These are phyloP conservation scores for Tuber indicum DNA, from an alignment of 495 filamentous ascomycete genomes.

Conservation along the genomic window DNA sequence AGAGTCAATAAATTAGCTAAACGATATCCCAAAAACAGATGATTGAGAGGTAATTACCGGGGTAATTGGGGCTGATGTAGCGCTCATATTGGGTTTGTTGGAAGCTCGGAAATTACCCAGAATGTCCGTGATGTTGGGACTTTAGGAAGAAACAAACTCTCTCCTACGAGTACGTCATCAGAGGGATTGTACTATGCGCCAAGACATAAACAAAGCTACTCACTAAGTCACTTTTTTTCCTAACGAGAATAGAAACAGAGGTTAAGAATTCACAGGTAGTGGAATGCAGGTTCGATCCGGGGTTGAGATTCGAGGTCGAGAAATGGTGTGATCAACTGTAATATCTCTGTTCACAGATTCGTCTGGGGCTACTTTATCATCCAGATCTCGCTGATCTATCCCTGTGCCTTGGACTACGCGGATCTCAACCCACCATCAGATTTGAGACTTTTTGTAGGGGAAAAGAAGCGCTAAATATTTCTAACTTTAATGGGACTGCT, in stretches of 20 bases:
- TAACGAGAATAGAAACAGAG: neutral
- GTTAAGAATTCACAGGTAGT: neutral
- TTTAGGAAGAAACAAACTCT: neutral
- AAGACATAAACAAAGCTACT: neutral
- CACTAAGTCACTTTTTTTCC: neutral
- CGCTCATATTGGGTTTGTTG: slow-evolving; percentile 18
- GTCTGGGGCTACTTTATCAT: neutral
- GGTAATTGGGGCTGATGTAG: slow-evolving; percentile 29
- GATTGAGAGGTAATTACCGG: slow-evolving; percentile 7
- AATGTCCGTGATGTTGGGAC: neutral
- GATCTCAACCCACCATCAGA: neutral
- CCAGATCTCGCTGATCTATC: neutral
- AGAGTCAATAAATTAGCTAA: slow-evolving; percentile 1
- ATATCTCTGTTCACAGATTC: neutral
- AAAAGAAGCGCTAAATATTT: neutral
- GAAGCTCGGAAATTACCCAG: neutral
- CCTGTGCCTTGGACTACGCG: neutral
- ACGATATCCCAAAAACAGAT: neutral
- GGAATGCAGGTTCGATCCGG: neutral
- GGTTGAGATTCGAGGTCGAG: neutral
- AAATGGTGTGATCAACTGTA: neutral
- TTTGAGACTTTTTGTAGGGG: neutral
- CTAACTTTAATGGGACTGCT: neutral
- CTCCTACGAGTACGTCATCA: neutral
- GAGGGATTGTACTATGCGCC: neutral